These are phyloP conservation scores for Leucocoprinus leucothites DNA, from an alignment of 768 basidiomycete genomes.

Conservation along the genomic window DNA sequence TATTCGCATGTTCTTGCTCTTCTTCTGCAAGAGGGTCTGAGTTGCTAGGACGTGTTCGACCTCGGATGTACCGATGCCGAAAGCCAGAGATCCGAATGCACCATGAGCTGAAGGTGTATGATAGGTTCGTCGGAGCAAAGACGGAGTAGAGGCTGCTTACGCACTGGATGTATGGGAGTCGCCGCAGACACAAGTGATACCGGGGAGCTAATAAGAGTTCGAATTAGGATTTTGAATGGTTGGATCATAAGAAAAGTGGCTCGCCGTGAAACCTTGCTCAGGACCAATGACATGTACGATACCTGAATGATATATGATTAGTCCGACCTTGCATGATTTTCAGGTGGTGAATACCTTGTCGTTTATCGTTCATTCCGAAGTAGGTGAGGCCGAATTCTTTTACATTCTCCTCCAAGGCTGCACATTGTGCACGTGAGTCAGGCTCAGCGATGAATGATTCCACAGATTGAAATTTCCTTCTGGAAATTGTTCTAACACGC, in stretches of 20 bases:
- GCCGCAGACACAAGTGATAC: constrained; percentile 84
- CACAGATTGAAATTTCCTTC: constrained; percentile 72
- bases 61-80: constrained; percentile 92
- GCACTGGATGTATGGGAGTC: constrained; percentile 91
- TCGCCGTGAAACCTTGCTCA: constrained; percentile 87
- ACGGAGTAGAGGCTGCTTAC: constrained; percentile 22
- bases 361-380: constrained; percentile 85
- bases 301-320: constrained; percentile 40
- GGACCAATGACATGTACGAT: constrained; percentile 91
- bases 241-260: constrained; percentile 15
- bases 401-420: constrained; percentile 84
- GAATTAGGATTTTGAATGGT: not conserved
- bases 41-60: constrained; percentile 94
- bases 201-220: constrained; percentile 49
- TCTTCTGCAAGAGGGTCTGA: constrained; percentile 83
- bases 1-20: constrained; percentile 91
- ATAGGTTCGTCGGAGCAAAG: not conserved
- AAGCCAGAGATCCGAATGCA: constrained; percentile 89
- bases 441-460: constrained; percentile 77
- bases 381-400: constrained; percentile 91
- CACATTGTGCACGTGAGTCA: constrained; percentile 81
- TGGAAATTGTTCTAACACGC: constrained; percentile 57
- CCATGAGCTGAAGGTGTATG: constrained; percentile 62
- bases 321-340: constrained; percentile 1
- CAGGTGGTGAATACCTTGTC: constrained; percentile 57